A percentile compares a stretch with the other conserved stretches of the same genome.
Evolutionary conservation across 1,284 basidiomycete species (phyloP).

Genomic region (Cryptococcus maquisensis): DNA sequence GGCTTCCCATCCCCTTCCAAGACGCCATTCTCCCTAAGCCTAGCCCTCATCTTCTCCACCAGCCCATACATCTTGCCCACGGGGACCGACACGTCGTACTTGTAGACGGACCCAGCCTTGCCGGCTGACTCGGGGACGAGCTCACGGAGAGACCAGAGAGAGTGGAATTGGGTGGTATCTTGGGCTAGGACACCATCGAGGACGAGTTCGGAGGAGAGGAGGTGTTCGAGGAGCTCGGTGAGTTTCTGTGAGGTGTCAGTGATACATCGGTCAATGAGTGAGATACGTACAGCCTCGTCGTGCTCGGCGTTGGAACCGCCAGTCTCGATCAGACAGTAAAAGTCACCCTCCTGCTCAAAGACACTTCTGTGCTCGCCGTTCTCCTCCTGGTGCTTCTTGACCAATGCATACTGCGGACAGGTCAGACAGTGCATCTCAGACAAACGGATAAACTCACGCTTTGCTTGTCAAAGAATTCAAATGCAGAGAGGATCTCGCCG

Average conservation of each 20-base stretch:
- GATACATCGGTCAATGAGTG: not conserved
- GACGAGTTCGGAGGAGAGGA: constrained; percentile 76
- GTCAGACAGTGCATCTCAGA: not conserved
- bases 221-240: constrained; percentile 67
- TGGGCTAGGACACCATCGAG: constrained; percentile 91
- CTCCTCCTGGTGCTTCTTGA: constrained; percentile 50
- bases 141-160: constrained; percentile 92
- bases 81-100: constrained; percentile 95
- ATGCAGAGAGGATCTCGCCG: constrained; percentile 94
- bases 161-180: constrained; percentile 81
- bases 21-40: constrained; percentile 68
- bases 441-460: constrained; percentile 42
- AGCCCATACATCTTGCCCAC: constrained; percentile 83
- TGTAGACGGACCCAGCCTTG: constrained; percentile 93
- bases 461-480: constrained; percentile 87
- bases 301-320: constrained; percentile 91
- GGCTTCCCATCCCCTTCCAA: constrained; percentile 56
- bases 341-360: constrained; percentile 66
- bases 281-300: constrained; percentile 73
- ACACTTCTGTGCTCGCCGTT: constrained; percentile 44
- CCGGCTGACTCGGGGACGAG: constrained; percentile 87
- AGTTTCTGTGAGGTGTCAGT: constrained; percentile 71
- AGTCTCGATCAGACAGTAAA: constrained; percentile 90
- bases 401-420: constrained; percentile 67
- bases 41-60: constrained; percentile 74